phyloP scores from a whole-genome alignment of 306 rosid species.

The Pyrus pyrifolia region DNA sequence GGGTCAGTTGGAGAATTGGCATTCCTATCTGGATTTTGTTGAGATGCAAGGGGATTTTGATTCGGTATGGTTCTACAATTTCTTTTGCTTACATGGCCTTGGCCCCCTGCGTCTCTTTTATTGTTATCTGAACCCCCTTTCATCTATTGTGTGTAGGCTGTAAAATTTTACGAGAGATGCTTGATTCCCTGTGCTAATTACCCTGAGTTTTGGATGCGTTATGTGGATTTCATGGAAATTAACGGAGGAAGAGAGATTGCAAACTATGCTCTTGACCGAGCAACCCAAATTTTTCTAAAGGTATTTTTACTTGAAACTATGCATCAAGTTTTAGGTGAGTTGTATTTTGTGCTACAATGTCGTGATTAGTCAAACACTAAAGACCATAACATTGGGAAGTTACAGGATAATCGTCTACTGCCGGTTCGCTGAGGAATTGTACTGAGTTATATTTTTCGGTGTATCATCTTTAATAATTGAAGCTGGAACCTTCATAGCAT shows the following conservation, averaged over 20 bases:
- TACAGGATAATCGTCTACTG: not conserved
- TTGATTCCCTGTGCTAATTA: constrained; percentile 86
- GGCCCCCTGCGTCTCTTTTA: not conserved
- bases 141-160: constrained; percentile 45
- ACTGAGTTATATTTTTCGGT: not conserved
- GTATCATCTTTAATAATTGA: not conserved
- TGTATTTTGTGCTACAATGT: not conserved
- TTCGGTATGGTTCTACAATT: constrained; percentile 53
- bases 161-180: constrained; percentile 85
- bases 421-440: not conserved
- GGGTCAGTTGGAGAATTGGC: constrained; percentile 81
- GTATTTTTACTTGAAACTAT: constrained; percentile 28
- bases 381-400: not conserved
- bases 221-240: constrained; percentile 72
- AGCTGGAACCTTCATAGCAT: not conserved
- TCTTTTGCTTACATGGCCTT: constrained; percentile 16
- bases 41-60: constrained; percentile 86
- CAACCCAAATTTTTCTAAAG: constrained; percentile 65
- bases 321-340: not conserved
- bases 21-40: constrained; percentile 71
- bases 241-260: constrained; percentile 97
- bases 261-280: constrained; percentile 72
- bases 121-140: constrained; percentile 10
- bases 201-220: constrained; percentile 95
- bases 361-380: not conserved